Conservation (phyloP, 2,329 filamentous ascomycete species). For the Helotiales sp. region DNA sequence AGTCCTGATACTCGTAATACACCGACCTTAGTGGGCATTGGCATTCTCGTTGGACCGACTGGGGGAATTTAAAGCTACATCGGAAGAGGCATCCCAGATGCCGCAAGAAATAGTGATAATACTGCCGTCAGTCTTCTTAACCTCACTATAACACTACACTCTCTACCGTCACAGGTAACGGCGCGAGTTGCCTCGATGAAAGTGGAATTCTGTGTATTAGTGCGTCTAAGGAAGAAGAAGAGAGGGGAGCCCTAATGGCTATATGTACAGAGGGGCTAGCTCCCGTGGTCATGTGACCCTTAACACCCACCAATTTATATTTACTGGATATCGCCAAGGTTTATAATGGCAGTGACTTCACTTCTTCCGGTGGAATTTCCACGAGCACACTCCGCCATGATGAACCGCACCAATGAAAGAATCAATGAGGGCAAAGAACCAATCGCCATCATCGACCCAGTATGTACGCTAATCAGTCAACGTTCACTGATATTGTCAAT, state of each 20-base stretch:
- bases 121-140: conserved; percentile 48
- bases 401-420: conserved; percentile 56
- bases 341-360: conserved; percentile 36
- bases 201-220: no score
- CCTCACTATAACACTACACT: no score
- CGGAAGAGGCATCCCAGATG: conserved; percentile 49
- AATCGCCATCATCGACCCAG: conserved; percentile 59
- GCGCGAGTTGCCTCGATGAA: no score
- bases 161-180: no score
- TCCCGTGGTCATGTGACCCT: no score
- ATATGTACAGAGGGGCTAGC: no score
- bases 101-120: conserved; percentile 61
- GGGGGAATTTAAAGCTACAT: conserved; percentile 22
- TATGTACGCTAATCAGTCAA: conserved; percentile 51
- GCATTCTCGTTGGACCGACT: conserved; percentile 47
- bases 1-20: conserved; percentile 26
- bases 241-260: no score
- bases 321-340: not conserved
- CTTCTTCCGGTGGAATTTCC: conserved; percentile 52
- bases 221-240: no score
- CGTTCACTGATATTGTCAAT: conserved; percentile 43
- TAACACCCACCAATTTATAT: no score
- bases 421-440: conserved; percentile 51
- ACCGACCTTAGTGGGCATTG: conserved; percentile 26
- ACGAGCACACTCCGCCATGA: conserved; percentile 61